These are phyloP conservation scores for Puccinia sorghi DNA, from an alignment of 1,284 basidiomycete genomes.

Conservation along the genomic window DNA sequence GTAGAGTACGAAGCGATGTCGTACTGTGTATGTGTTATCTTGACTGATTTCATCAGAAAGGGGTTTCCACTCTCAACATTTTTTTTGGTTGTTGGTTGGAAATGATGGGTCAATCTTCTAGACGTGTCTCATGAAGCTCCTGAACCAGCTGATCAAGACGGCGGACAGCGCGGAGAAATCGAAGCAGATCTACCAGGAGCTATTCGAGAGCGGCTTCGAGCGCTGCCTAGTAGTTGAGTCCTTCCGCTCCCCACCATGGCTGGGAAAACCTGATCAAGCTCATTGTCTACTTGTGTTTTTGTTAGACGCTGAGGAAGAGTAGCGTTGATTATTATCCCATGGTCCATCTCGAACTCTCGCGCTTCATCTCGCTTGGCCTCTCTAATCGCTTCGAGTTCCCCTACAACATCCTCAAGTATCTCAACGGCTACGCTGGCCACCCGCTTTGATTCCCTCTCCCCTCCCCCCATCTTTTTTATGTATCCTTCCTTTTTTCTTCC, in stretches of 20 bases:
- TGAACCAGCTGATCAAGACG: constrained; percentile 74
- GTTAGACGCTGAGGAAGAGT: constrained; percentile 83
- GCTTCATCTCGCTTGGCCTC: constrained; percentile 62
- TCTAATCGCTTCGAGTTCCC: constrained; percentile 25
- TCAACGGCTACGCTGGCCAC: constrained; percentile 12
- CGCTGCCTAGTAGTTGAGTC: constrained; percentile 69
- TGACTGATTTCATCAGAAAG: neutral
- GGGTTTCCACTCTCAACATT: neutral
- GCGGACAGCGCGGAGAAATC: constrained; percentile 69
- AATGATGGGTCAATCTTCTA: too few species aligned
- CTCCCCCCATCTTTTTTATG: too few species aligned
- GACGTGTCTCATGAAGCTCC: constrained; percentile 78
- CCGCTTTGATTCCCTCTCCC: neutral
- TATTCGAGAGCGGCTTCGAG: constrained; percentile 84
- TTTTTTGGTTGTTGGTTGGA: neutral
- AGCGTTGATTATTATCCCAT: constrained; percentile 88
- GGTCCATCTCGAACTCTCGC: constrained; percentile 83
- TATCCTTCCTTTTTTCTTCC: too few species aligned
- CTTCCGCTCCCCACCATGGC: constrained; percentile 48
- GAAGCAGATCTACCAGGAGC: constrained; percentile 74
- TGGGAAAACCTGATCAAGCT: constrained; percentile 51
- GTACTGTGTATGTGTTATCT: constrained; percentile 71
- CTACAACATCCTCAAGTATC: constrained; percentile 35
- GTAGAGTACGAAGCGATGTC: constrained; percentile 97
- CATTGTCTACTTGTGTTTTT: neutral